Conservation (phyloP, 2,329 filamentous ascomycete genomes). For the Phaeoacremonium minimum region DNA sequence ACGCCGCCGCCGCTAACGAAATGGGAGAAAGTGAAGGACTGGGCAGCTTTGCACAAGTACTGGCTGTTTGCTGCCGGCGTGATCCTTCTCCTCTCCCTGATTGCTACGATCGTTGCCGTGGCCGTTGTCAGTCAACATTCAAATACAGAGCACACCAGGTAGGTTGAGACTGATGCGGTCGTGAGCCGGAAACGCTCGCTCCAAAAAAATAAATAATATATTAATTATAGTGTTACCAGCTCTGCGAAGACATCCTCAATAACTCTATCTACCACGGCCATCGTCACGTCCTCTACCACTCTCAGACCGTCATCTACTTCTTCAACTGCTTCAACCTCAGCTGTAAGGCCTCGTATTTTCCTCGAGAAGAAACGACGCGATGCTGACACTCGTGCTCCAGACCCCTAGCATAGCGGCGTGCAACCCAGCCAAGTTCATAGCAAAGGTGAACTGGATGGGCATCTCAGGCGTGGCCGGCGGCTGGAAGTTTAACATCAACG, state of each 20-base stretch:
- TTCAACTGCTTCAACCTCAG: not conserved
- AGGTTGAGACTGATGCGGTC: no score
- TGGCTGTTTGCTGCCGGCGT: not conserved
- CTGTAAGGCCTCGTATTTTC: not conserved
- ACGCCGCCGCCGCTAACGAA: not conserved
- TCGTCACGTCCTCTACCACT: not conserved
- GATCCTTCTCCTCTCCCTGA: not conserved
- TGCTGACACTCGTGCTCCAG: no score
- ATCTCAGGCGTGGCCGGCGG: not conserved
- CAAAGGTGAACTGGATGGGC: not conserved
- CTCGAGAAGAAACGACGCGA: no score
- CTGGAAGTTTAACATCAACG: not conserved
- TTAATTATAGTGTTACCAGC: not conserved
- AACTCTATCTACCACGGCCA: not conserved
- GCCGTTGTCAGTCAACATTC: not conserved
- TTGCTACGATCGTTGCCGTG: not conserved
- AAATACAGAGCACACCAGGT: no score
- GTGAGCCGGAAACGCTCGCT: no score
- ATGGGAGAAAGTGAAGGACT: constrained; percentile 10
- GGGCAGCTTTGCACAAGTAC: constrained; percentile 9
- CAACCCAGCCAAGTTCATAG: not conserved
- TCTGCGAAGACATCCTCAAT: not conserved
- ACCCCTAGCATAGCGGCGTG: not conserved
- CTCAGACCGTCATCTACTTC: not conserved
- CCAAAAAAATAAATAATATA: not conserved